A percentile compares a stretch with the other conserved stretches of the same genome.
Evolutionary conservation across 2,329 filamentous ascomycete species (phyloP).

Genomic region (Escovopsis sp.): DNA sequence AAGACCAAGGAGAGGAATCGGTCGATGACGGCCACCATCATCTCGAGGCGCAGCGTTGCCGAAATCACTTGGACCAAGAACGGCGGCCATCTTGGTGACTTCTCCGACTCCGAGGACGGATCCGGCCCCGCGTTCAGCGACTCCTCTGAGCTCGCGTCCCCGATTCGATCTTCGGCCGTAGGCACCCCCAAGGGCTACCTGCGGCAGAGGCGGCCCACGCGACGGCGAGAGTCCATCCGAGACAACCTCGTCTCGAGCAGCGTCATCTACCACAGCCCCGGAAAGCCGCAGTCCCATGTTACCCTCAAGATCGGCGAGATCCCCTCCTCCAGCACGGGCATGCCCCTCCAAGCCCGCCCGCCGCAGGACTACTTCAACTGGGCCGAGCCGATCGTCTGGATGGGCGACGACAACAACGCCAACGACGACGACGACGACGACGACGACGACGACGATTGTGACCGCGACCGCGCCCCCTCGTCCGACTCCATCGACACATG

Average conservation of each 20-base stretch:
- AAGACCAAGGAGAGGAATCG: constrained; percentile 8
- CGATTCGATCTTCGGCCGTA: neutral
- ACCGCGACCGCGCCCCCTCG: constrained; percentile 5
- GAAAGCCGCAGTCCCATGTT: neutral
- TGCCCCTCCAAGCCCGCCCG: neutral
- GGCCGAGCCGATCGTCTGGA: constrained; percentile 11
- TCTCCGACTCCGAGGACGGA: neutral
- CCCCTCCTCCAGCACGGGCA: constrained; percentile 15
- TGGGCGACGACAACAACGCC: constrained; percentile 6
- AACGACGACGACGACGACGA: constrained; percentile 7
- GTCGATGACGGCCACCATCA: constrained; percentile 13
- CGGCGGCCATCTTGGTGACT: neutral
- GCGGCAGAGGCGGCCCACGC: neutral
- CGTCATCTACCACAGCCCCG: neutral
- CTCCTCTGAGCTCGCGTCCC: neutral
- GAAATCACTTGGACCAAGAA: constrained; percentile 16
- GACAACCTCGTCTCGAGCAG: neutral
- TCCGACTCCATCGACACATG: constrained; percentile 1
- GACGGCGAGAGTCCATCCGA: neutral
- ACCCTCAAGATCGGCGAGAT: constrained; percentile 5
- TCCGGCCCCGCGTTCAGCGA: neutral
- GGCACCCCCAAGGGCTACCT: neutral
- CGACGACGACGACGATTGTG: constrained; percentile 2
- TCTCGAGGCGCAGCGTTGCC: constrained; percentile 15
- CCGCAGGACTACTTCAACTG: constrained; percentile 11